Evolutionary conservation across 202 grass and related monocot species (phyloP).

Genomic region (Panicum hallii): DNA sequence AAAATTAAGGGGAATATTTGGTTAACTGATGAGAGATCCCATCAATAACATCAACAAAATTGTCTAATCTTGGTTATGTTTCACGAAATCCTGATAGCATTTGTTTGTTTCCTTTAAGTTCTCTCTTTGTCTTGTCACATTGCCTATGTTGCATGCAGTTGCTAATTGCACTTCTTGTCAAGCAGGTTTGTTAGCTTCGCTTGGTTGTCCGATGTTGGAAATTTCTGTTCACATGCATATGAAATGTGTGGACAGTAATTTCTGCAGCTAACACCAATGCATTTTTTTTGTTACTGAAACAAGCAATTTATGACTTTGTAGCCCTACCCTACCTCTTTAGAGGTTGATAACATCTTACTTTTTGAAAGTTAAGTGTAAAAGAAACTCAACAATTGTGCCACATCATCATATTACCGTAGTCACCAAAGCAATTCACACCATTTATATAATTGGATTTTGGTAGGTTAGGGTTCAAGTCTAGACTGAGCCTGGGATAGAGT

Average conservation of each 20-base stretch:
- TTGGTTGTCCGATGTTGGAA: not conserved
- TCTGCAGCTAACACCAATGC: not conserved
- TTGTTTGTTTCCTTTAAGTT: not conserved
- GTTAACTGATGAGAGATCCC: not conserved
- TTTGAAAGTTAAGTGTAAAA: constrained; percentile 6
- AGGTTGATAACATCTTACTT: constrained; percentile 10
- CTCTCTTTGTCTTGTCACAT: not conserved
- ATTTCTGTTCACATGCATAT: not conserved
- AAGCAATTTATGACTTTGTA: constrained; percentile 21
- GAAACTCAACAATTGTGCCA: not conserved
- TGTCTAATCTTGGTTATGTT: too few relatives aligned
- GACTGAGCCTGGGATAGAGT: not conserved
- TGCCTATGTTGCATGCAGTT: not conserved
- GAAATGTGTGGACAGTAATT: not conserved
- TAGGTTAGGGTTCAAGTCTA: not conserved
- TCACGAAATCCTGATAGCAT: too few relatives aligned
- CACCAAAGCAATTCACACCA: not conserved
- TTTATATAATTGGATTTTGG: not conserved
- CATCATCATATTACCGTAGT: not conserved
- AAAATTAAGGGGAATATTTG: not conserved
- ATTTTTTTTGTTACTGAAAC: not conserved
- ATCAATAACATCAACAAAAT: too few relatives aligned
- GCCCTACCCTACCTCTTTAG: not conserved
- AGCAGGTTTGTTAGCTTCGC: not conserved
- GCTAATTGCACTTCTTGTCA: not conserved